Percentiles rank a stretch among this genome's conserved stretches.
Evolutionary conservation across 371 early-diverging fungal genomes (phyloP).

Genomic region (Chytridium lagenaria): DNA sequence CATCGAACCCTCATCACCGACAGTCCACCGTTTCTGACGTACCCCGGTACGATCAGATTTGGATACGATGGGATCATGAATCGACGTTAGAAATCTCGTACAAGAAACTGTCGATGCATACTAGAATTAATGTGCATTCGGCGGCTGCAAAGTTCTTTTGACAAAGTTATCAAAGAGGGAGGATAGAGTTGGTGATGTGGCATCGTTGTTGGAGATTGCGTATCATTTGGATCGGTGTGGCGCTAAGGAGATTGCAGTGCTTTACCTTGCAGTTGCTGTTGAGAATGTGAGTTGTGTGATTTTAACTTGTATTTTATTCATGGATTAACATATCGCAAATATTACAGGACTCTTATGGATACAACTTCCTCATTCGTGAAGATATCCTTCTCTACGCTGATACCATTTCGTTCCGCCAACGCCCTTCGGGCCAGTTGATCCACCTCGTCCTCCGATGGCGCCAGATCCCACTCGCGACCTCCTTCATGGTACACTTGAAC

Average conservation of each 20-base stretch:
- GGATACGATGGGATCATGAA: conserved; percentile 16
- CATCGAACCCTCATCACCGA: not conserved
- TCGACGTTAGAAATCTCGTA: conserved; percentile 2
- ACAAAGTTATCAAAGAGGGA: not conserved
- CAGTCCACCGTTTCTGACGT: conserved; percentile 9
- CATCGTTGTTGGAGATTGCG: conserved; percentile 9
- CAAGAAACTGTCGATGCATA: conserved; percentile 9
- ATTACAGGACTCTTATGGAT: conserved; percentile 7
- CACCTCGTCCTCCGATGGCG: not conserved
- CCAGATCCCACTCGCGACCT: conserved; percentile 1
- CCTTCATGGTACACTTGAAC: conserved; percentile 13
- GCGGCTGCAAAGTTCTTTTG: not conserved
- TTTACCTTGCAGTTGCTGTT: conserved; percentile 9
- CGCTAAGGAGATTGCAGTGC: conserved; percentile 6
- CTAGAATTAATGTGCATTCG: not conserved
- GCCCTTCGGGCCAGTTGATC: conserved; percentile 5
- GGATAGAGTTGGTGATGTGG: not conserved
- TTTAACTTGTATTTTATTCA: not conserved
- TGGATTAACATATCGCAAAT: not conserved
- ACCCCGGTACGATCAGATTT: conserved; percentile 1
- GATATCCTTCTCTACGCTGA: conserved; percentile 20
- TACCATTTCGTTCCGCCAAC: conserved; percentile 3
- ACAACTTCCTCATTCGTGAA: conserved; percentile 8
- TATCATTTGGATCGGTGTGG: conserved; percentile 15
- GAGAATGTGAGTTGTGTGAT: conserved; percentile 8